Evolutionary conservation across 768 basidiomycete genomes (phyloP).

Genomic region (Lactifluus hygrophoroides): DNA sequence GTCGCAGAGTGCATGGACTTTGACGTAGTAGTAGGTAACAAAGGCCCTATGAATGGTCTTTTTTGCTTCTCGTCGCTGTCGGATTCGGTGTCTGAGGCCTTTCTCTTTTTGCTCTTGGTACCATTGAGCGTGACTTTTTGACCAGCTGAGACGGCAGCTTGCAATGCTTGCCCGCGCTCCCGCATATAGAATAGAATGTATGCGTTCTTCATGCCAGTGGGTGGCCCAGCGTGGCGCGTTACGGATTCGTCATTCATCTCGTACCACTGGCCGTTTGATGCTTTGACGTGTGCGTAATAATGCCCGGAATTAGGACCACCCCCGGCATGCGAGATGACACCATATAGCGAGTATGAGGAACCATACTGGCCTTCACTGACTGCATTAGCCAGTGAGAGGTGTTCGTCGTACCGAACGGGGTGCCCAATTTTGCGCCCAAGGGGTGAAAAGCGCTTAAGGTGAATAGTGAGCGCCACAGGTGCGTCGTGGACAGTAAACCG

Average conservation of each 20-base stretch:
- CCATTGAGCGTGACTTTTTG: conserved; percentile 21
- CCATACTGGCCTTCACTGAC: conserved; percentile 80
- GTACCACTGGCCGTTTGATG: conserved; percentile 64
- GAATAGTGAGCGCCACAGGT: conserved; percentile 81
- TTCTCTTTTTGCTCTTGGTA: conserved; percentile 40
- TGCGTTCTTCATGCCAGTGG: conserved; percentile 66
- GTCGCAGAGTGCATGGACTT: conserved; percentile 12
- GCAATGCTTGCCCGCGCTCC: conserved; percentile 65
- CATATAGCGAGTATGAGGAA: conserved; percentile 80
- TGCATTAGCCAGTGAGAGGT: conserved; percentile 58
- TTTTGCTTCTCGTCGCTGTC: conserved; percentile 43
- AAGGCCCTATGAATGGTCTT: conserved; percentile 55
- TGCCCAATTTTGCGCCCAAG: conserved; percentile 81
- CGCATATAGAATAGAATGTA: conserved; percentile 91
- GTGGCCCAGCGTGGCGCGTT: conserved; percentile 32
- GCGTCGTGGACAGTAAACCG: conserved; percentile 82
- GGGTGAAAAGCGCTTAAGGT: conserved; percentile 92
- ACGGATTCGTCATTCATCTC: conserved; percentile 93
- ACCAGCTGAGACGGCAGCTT: conserved; percentile 45
- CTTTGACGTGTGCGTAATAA: conserved; percentile 82
- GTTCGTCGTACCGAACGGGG: conserved; percentile 69
- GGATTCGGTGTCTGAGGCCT: conserved; percentile 37
- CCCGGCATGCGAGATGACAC: conserved; percentile 89
- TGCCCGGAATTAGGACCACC: conserved; percentile 92
- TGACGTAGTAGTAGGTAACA: conserved; percentile 40